These are phyloP conservation scores for Colletotrichum tabaci DNA, from an alignment of 2,329 filamentous ascomycete species.

Conservation along the genomic window DNA sequence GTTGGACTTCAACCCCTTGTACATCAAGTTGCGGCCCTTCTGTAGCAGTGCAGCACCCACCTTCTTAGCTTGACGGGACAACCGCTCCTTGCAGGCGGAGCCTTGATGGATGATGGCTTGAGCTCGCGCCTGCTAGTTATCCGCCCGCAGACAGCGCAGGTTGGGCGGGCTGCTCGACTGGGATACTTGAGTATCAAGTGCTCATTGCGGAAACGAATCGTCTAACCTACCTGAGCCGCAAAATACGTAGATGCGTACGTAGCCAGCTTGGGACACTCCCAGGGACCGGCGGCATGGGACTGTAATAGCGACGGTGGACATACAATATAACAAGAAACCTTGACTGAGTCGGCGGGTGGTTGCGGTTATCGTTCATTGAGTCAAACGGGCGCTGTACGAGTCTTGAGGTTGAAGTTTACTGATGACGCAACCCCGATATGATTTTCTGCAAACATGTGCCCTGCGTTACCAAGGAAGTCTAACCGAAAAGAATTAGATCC, in stretches of 20 bases:
- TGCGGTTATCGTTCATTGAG: slow-evolving; percentile 1
- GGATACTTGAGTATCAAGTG: slow-evolving; percentile 14
- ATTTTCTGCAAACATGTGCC: slow-evolving; percentile 5
- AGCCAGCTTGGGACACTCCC: not conserved
- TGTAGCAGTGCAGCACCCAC: slow-evolving; percentile 8
- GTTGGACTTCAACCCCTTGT: slow-evolving; percentile 27
- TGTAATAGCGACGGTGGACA: slow-evolving; percentile 7
- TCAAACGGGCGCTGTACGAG: not conserved
- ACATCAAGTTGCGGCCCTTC: slow-evolving; percentile 13
- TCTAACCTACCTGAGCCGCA: not conserved
- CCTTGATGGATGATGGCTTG: slow-evolving; percentile 25
- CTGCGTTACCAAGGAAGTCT: slow-evolving; percentile 8
- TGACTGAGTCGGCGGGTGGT: slow-evolving; percentile 1
- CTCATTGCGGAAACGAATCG: not conserved
- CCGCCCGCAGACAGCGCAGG: slow-evolving; percentile 26
- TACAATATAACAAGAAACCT: slow-evolving; percentile 4
- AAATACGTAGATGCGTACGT: not conserved
- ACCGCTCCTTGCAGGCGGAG: slow-evolving; percentile 24
- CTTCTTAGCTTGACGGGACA: slow-evolving; percentile 28
- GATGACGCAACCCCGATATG: slow-evolving; percentile 14
- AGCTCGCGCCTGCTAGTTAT: slow-evolving; percentile 37
- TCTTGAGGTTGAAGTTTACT: slow-evolving; percentile 10
- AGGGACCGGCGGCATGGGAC: not conserved
- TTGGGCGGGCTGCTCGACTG: not conserved
- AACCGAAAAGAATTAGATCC: not conserved